These are phyloP conservation scores for Calonectria leucothoes DNA, from an alignment of 2,329 filamentous ascomycete genomes.

Conservation along the genomic window DNA sequence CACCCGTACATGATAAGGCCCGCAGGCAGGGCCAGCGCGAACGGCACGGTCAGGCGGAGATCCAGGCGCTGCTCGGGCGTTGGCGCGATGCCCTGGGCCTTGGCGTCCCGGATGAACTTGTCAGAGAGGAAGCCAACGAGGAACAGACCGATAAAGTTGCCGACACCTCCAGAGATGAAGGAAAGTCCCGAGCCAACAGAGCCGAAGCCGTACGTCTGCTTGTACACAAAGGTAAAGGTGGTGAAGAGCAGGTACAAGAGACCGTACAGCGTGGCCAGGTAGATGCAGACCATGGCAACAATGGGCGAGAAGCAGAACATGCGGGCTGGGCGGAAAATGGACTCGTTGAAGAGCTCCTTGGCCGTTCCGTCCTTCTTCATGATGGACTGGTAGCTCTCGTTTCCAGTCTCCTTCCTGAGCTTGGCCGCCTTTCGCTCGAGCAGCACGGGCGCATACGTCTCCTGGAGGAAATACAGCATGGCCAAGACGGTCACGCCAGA, in stretches of 20 bases:
- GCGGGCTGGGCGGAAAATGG: slow-evolving; percentile 69
- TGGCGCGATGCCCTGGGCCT: slow-evolving; percentile 9
- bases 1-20: slow-evolving; percentile 38
- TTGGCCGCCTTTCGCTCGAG: slow-evolving; percentile 67
- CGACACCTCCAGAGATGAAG: slow-evolving; percentile 35
- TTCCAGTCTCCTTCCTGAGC: slow-evolving; percentile 61
- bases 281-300: slow-evolving; percentile 72
- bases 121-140: slow-evolving; percentile 32
- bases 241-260: slow-evolving; percentile 66
- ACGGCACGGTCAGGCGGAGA: slow-evolving; percentile 29
- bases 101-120: slow-evolving; percentile 24
- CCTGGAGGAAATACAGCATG: slow-evolving; percentile 39
- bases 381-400: slow-evolving; percentile 6
- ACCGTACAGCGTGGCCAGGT: slow-evolving; percentile 71
- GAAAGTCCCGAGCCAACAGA: slow-evolving; percentile 35
- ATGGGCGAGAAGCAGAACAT: slow-evolving; percentile 71
- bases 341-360: slow-evolving; percentile 55
- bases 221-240: slow-evolving; percentile 65
- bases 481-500: background rate
- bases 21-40: slow-evolving; percentile 25
- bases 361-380: slow-evolving; percentile 40
- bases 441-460: slow-evolving; percentile 67
- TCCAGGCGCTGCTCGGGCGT: slow-evolving; percentile 31
- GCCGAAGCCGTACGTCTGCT: slow-evolving; percentile 68
- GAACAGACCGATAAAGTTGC: slow-evolving; percentile 32